Conservation (phyloP, 176 grass and related monocot species). For the Triticum monococcum region DNA sequence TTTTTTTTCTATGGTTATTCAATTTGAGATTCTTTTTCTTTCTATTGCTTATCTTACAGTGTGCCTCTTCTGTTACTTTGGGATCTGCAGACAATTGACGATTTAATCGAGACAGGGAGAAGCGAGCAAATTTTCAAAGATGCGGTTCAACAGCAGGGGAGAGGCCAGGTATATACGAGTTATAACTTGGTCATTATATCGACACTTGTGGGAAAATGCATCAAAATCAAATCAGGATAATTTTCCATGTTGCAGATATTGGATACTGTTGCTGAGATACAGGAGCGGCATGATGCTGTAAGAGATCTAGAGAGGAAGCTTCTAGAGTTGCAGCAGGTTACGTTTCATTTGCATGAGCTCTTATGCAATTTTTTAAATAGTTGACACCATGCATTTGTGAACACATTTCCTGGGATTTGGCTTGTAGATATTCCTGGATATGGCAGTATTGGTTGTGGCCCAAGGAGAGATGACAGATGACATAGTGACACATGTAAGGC, state of each 20-base stretch:
- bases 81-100: slow-evolving; percentile 66
- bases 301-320: too few species aligned
- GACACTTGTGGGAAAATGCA: too few species aligned
- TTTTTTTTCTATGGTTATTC: neutral
- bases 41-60: neutral
- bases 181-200: too few species aligned
- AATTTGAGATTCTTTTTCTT: neutral
- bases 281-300: too few species aligned
- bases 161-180: neutral
- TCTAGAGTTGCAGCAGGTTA: too few species aligned
- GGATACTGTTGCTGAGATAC: too few species aligned
- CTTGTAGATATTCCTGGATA: slow-evolving; percentile 92
- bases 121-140: slow-evolving; percentile 95
- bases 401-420: neutral
- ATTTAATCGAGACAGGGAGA: slow-evolving; percentile 80
- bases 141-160: slow-evolving; percentile 58
- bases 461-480: slow-evolving; percentile 91
- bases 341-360: too few species aligned
- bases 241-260: too few species aligned
- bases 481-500: slow-evolving; percentile 78
- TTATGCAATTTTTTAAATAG: too few species aligned
- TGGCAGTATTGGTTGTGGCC: slow-evolving; percentile 88
- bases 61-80: slow-evolving; percentile 28
- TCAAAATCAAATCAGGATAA: too few species aligned
- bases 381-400: too few species aligned